Base-by-base conservation (phyloP, 2,329 filamentous ascomycete genomes). In the Allantophomopsis cytisporea region DNA sequence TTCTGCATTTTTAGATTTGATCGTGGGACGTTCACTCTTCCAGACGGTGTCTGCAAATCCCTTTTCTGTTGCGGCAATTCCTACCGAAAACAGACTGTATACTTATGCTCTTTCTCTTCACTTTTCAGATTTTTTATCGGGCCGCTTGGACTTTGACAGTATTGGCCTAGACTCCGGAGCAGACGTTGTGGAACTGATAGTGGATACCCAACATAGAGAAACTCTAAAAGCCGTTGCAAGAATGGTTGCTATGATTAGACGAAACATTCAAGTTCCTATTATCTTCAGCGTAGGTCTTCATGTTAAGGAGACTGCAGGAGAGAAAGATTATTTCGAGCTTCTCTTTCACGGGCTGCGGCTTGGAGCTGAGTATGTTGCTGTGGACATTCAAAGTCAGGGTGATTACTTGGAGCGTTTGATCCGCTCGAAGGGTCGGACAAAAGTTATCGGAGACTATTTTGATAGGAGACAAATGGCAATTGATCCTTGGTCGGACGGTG, bases 81-180 rank as follows among this genome's bases (percentile, higher is more conserved):
- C 73, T 2, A 69, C 72, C 2, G 72, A 78, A 45, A 64, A 66
- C 39, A 66, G 73, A 38, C 61, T 66, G 10, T 82, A 77, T 48
- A 85, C 82, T 0, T 81, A 80, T 50, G 77, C 80, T 5, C 63
- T 82, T 1, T 73, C 74, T 3, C 62, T 84, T 1, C 66, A 71
- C 2, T 56, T 82, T 2, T 72, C 71, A 0, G 66, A 69, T 13
- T 56, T 85, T 2, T 50, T 78, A 1, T 56, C 64, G 1, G 60
- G 62, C 10, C 13, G 32, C 14, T 15, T 15, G 14, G 58, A 67
- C 16, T 64, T 68, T 37, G 64, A 70, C 35, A 58, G 74, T 45
- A 59, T 64, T 5, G 62, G 68, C 35, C 58, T 77, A 2, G 72
- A 78, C 53, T 72, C 72, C 7, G 63, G 67, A 7, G 72, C 65